Conservation (phyloP, 23 red algal species). For the Gracilaria gracilis region DNA sequence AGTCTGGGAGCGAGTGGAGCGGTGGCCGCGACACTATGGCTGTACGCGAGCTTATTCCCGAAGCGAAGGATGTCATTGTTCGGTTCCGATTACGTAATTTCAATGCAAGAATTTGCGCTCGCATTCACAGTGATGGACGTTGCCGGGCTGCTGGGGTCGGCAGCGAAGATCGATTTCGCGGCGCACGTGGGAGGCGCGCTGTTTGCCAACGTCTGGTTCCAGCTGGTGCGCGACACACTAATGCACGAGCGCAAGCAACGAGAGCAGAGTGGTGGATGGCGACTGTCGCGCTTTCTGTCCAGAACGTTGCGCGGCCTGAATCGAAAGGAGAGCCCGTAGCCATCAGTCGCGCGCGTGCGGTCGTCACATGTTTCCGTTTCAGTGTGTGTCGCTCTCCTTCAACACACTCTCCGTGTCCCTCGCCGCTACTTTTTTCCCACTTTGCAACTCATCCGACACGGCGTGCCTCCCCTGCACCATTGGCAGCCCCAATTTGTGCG, state of each 20-base stretch:
- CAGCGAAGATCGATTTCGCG: slow-evolving; percentile 80
- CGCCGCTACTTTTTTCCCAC: slow-evolving; percentile 13
- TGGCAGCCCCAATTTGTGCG: slow-evolving; percentile 5
- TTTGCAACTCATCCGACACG: slow-evolving; percentile 17
- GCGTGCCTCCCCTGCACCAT: neutral
- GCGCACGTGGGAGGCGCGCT: slow-evolving; percentile 80
- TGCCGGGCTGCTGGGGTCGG: slow-evolving; percentile 73
- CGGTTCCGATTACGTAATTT: slow-evolving; percentile 42
- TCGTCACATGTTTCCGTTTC: slow-evolving; percentile 18
- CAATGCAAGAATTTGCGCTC: slow-evolving; percentile 69
- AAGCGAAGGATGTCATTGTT: slow-evolving; percentile 69
- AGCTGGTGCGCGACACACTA: slow-evolving; percentile 68
- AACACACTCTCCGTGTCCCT: slow-evolving; percentile 18
- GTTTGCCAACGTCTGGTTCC: slow-evolving; percentile 70
- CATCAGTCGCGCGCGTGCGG: neutral
- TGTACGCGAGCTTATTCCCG: slow-evolving; percentile 75
- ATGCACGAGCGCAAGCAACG: slow-evolving; percentile 31
- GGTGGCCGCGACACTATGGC: slow-evolving; percentile 75
- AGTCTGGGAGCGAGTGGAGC: slow-evolving; percentile 77
- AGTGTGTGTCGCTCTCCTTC: neutral
- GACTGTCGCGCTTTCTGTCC: slow-evolving; percentile 1
- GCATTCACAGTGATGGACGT: slow-evolving; percentile 75
- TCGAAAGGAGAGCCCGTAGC: slow-evolving; percentile 14
- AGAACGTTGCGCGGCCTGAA: neutral
- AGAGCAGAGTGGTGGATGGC: neutral